Percentiles rank a stretch among this genome's conserved stretches.
These are phyloP conservation scores for Cinnamomum chago DNA, from an alignment of 164 flowering plant genomes.

Conservation along the genomic window DNA sequence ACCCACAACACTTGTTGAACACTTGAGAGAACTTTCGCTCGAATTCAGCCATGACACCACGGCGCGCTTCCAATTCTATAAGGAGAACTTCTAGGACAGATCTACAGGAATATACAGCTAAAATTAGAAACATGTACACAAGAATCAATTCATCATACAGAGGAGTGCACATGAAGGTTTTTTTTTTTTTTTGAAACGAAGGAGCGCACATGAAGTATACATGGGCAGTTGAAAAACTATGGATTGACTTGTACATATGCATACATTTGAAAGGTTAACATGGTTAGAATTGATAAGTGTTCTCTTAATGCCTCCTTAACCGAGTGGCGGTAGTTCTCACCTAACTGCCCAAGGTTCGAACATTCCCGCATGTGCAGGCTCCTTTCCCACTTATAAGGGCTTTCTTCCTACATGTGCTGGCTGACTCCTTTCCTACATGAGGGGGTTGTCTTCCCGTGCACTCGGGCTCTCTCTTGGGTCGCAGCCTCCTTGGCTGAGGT, in stretches of 20 bases:
- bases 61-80: slow-evolving; percentile 83
- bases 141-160: background rate
- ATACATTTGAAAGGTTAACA: background rate
- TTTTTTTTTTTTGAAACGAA: no score
- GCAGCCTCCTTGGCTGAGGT: no score
- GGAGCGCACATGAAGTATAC: background rate
- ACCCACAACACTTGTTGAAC: slow-evolving; percentile 51
- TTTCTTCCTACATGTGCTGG: no score
- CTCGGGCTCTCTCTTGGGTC: no score
- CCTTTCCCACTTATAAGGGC: no score
- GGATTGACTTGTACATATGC: background rate
- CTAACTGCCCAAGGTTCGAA: no score
- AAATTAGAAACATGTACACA: background rate
- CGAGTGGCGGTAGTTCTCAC: no score
- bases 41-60: slow-evolving; percentile 64
- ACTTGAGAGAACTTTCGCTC: slow-evolving; percentile 53
- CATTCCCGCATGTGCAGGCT: no score
- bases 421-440: no score
- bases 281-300: background rate
- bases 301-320: no score
- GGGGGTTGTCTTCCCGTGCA: no score
- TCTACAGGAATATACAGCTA: background rate
- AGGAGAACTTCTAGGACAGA: slow-evolving; percentile 70
- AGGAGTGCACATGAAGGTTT: background rate
- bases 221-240: background rate